Conservation (phyloP, 2,329 filamentous ascomycete genomes). For the Leptographium radiaticola region DNA sequence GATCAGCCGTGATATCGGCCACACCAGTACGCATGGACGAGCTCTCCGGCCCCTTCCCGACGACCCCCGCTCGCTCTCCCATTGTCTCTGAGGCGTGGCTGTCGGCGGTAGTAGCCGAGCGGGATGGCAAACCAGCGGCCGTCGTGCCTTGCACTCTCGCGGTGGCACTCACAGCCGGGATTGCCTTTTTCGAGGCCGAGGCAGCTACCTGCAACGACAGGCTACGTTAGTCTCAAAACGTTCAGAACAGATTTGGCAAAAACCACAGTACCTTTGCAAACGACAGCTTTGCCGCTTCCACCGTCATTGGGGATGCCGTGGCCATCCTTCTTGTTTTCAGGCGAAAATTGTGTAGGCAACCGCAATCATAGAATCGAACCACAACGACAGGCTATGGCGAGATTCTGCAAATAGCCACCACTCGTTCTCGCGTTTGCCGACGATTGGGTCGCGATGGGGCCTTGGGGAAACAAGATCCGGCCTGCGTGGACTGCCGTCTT, state of each 20-base stretch:
- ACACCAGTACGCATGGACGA: neutral
- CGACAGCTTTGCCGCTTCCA: slow-evolving; percentile 45
- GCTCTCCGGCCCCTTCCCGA: neutral
- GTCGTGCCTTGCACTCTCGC: neutral
- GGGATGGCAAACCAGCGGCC: neutral
- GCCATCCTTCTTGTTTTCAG: slow-evolving; percentile 26
- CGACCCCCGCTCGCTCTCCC: neutral
- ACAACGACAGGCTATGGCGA: neutral
- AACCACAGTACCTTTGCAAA: slow-evolving; percentile 56
- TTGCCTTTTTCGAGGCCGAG: slow-evolving; percentile 6
- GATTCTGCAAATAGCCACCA: neutral
- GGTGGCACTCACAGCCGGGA: neutral
- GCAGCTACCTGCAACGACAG: slow-evolving; percentile 9
- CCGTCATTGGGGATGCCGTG: slow-evolving; percentile 28
- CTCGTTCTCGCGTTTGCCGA: neutral
- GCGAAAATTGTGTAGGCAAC: neutral
- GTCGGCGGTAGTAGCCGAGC: neutral
- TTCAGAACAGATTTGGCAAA: neutral
- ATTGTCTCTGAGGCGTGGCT: neutral
- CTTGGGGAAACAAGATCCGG: neutral
- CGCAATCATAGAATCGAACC: neutral
- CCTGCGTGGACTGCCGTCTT: neutral
- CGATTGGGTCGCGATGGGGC: neutral
- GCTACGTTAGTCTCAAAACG: neutral
- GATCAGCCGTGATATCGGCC: neutral